Percentiles rank a stretch among this genome's conserved stretches.
These are phyloP conservation scores for Dioscorea zingiberensis DNA, from an alignment of 106 monocot species.

Conservation along the genomic window DNA sequence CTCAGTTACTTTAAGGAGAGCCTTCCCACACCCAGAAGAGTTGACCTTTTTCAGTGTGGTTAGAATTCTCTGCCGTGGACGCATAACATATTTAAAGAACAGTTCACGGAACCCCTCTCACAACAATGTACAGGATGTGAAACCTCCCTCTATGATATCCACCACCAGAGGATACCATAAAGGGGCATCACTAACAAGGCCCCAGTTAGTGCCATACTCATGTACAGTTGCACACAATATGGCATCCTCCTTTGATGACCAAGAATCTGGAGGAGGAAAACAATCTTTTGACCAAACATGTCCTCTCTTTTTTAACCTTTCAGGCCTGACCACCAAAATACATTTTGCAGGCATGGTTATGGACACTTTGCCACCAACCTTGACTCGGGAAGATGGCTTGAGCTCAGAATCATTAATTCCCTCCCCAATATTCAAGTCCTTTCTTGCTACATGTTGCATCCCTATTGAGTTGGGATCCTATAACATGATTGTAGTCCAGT, in stretches of 20 bases:
- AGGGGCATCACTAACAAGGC: constrained; percentile 65
- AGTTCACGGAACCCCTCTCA: constrained; percentile 91
- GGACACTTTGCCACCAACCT: constrained; percentile 55
- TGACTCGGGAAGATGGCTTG: constrained; percentile 34
- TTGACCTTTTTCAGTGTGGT: constrained; percentile 51
- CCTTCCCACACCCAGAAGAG: constrained; percentile 57
- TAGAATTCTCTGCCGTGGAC: constrained; percentile 40
- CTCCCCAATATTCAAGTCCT: constrained; percentile 32
- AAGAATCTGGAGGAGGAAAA: constrained; percentile 60
- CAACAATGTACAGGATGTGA: constrained; percentile 95
- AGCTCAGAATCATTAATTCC: constrained; percentile 31
- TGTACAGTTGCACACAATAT: constrained; percentile 77
- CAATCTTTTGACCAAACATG: constrained; percentile 67
- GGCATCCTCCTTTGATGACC: constrained; percentile 88
- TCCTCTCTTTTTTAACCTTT: constrained; percentile 64
- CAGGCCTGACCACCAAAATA: constrained; percentile 80
- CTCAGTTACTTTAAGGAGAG: constrained; percentile 90
- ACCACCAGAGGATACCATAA: constrained; percentile 43
- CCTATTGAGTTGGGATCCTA: constrained; percentile 31
- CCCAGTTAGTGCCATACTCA: constrained; percentile 87
- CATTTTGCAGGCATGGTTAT: constrained; percentile 69
- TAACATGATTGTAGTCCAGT: constrained; percentile 15
- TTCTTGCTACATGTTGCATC: constrained; percentile 27
- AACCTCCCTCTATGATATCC: constrained; percentile 77
- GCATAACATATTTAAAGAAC: constrained; percentile 71